Percentiles rank a stretch among this genome's conserved stretches.
These are phyloP conservation scores for Mortierella hygrophila DNA, from an alignment of 192 early-diverging fungal species.

Conservation along the genomic window DNA sequence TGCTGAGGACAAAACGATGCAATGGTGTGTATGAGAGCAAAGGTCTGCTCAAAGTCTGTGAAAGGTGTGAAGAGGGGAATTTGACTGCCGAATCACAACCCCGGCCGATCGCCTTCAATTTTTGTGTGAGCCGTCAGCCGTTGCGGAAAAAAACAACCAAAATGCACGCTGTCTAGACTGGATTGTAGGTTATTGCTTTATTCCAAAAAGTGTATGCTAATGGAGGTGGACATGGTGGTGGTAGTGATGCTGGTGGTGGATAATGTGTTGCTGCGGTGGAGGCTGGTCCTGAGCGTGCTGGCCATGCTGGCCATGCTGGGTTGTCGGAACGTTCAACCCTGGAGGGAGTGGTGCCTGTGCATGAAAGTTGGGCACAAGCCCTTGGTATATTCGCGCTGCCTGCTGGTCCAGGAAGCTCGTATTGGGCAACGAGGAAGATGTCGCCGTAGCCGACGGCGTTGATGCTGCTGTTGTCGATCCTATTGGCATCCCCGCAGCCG, in stretches of 20 bases:
- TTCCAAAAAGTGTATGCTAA: slow-evolving; percentile 14
- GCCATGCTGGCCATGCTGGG: neutral
- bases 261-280: slow-evolving; percentile 25
- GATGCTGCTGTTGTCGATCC: neutral
- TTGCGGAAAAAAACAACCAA: no score
- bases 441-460: neutral
- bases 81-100: neutral
- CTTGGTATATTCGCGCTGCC: slow-evolving; percentile 14
- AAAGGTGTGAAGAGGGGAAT: neutral
- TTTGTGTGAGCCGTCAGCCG: neutral
- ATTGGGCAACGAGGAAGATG: slow-evolving; percentile 29
- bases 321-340: neutral
- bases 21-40: neutral
- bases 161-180: neutral
- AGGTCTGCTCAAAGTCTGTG: neutral
- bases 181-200: neutral
- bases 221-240: slow-evolving; percentile 33
- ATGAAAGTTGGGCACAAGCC: slow-evolving; percentile 15
- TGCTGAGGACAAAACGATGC: neutral
- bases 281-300: slow-evolving; percentile 9
- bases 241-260: slow-evolving; percentile 30
- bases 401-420: slow-evolving; percentile 33
- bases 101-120: neutral
- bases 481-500: neutral
- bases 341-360: slow-evolving; percentile 15